These are phyloP conservation scores for Friedmanniomyces endolithicus DNA, from an alignment of 495 filamentous ascomycete genomes.

Conservation along the genomic window DNA sequence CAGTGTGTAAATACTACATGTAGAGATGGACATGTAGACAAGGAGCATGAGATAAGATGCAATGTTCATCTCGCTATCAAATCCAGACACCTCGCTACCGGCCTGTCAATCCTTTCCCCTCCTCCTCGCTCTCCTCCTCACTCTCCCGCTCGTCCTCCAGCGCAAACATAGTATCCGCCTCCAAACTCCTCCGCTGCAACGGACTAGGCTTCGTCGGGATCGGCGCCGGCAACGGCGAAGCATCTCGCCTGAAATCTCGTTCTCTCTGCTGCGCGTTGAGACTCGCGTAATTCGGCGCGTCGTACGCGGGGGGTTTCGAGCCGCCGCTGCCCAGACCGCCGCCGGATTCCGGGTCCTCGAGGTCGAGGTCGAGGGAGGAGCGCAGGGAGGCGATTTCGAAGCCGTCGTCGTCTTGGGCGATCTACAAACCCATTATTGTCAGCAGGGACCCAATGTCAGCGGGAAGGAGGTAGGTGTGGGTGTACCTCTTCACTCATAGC, in stretches of 20 bases:
- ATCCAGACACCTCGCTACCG: conserved; percentile 21
- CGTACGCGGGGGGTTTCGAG: conserved; percentile 15
- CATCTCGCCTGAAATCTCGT: conserved; percentile 17
- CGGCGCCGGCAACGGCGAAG: conserved; percentile 31
- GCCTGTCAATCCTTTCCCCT: conserved; percentile 52
- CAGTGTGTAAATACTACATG: no score
- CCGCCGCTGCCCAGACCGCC: background rate
- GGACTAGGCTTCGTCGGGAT: conserved; percentile 29
- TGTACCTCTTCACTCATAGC: conserved; percentile 94
- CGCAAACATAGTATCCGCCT: conserved; percentile 90
- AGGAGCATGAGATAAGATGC: no score
- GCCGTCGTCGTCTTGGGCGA: conserved; percentile 96
- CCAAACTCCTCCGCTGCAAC: conserved; percentile 57
- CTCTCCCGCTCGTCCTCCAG: conserved; percentile 74
- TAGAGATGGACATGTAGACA: no score
- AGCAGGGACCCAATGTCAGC: conserved; percentile 6
- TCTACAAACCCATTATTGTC: conserved; percentile 30
- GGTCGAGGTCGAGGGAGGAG: conserved; percentile 60
- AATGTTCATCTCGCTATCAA: no score
- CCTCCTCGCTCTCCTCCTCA: conserved; percentile 43
- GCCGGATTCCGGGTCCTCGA: conserved; percentile 23
- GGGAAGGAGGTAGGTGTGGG: background rate
- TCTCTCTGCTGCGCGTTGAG: conserved; percentile 1
- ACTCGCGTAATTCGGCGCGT: conserved; percentile 1
- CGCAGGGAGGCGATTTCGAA: conserved; percentile 94